Evolutionary conservation across 148 eudicot species (phyloP), one percentile per base, ranked within the genome.

Genomic region (Arbutus unedo): DNA sequence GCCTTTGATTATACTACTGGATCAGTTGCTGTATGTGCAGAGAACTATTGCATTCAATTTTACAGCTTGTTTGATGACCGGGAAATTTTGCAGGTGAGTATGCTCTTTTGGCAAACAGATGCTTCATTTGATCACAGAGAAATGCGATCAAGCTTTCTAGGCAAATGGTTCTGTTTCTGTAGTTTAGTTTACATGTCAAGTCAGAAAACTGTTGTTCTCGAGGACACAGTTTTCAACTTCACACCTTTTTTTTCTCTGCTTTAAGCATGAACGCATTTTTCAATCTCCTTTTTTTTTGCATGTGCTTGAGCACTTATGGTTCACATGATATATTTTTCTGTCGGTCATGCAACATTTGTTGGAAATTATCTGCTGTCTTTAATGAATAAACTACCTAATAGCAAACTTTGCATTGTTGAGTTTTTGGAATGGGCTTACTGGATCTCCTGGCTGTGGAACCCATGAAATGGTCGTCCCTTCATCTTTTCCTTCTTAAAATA

Each of bases 21-120:
- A 49, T 51, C 93, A 82, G 93, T 89, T 89, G 94, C 93, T 73
- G 81, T 94, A 56, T 88, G 93, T 76, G 85, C 97, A 4, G 93
- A 93, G 43, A 90, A 93, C 80, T 96, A 96, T 82, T 83, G 94
- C 82, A 88, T 96, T 87, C 99, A 96, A 81, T 85, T 96, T 59
- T 96, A 92, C 80, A 92, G 94, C 90, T 86, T 96, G 93, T 88
- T 93, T 79, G 90, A 93, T 88, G 93, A 94, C 86, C 92, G 89
- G 81, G 98, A 93, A 86, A 84, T 93, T 78, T 89, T 94, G 5
- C 88, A 96, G 98, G 99, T 96, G 72, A 84, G 87, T 54, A n/a
- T 60, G 9, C 19, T 51, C 53, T n/a, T 41, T 53, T 53, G 81
- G 13, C 18, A 44, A 54, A 43, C 23, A 19, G 80, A 43, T 76